Base-by-base conservation (phyloP, 2,329 filamentous ascomycete genomes). In the Colletotrichum endophyticum region DNA sequence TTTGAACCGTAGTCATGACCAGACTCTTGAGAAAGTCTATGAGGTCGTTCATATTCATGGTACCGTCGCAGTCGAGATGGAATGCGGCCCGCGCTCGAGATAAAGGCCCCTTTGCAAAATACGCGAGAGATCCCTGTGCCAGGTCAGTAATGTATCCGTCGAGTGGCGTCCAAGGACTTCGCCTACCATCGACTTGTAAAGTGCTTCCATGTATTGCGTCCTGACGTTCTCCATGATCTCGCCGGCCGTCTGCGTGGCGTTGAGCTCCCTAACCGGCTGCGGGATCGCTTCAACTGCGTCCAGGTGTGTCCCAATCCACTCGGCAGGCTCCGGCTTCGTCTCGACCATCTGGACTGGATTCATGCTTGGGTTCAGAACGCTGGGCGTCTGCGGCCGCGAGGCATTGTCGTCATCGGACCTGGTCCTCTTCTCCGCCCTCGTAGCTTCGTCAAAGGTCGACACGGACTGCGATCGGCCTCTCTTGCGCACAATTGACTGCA, bases 351-450 rank as follows among this genome's bases (percentile, higher is more conserved):
- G 39, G n/a, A 56, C 59, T n/a, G 66, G 27, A 16, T 67, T 63
- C 8, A 44, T 19, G 15, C 16, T 49, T 22, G 56, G 75, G 15
- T 28, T 59, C 19, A 69, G 16, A 13, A 73, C 95, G 91, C 81
- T 92, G 90, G 59, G 88, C 89, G 85, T 99, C 97, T 87, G 99
- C 95, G n/a, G 93, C 94, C 80, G 95, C 94, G 67, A 99, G 15
- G 28, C 13, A n/a, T 73, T 59, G 5, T 72, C 61, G 19, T 75
- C 76, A n/a, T 78, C 76, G 8, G 76, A 78, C 34, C 53, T 68
- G 13, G 61, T 57, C 53, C 77, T 57, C 70, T 78, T 78, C 66
- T 78, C 73, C 15, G 72, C 62, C 39, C 76, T 72, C n/a, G 56
- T 27, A 15, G 78, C 78, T n/a, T 82, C 81, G 2, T 84, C 83